Evolutionary conservation across 176 grass and related monocot species (phyloP).

Genomic region (Hordeum marinum): DNA sequence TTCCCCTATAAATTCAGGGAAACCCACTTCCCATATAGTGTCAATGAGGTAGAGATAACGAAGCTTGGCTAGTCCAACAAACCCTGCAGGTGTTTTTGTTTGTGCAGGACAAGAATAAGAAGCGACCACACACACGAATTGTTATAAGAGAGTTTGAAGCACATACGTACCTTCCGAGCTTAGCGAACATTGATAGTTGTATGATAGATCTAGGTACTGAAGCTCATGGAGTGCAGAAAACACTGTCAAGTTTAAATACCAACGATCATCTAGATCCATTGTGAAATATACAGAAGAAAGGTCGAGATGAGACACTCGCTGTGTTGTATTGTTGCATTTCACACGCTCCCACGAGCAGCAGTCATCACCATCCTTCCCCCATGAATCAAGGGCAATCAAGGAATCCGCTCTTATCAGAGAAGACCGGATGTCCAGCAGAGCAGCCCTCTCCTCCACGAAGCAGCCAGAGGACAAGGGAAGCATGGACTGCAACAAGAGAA

Average conservation of each 20-base stretch:
- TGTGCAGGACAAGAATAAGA: not conserved
- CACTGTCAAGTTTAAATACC: not conserved
- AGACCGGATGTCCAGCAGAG: not conserved
- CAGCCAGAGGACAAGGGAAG: not conserved
- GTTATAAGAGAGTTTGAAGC: not conserved
- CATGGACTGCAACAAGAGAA: not conserved
- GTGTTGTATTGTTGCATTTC: not conserved
- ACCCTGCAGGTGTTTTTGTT: not conserved
- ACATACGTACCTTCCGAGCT: not conserved
- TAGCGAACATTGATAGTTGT: not conserved
- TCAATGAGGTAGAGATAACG: not conserved
- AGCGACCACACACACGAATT: not conserved
- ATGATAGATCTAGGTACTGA: not conserved
- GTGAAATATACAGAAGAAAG: not conserved
- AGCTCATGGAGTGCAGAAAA: not conserved
- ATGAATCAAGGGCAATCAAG: not conserved
- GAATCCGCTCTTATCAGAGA: not conserved
- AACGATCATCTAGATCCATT: accelerated
- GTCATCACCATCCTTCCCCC: not conserved
- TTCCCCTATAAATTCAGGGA: not conserved
- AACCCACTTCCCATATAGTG: not conserved
- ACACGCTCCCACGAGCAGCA: not conserved
- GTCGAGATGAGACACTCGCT: not conserved
- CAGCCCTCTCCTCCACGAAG: not conserved
- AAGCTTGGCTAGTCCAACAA: not conserved